These are phyloP conservation scores for Arthroderma sp. DNA, from an alignment of 2,329 filamentous ascomycete genomes.

Conservation along the genomic window DNA sequence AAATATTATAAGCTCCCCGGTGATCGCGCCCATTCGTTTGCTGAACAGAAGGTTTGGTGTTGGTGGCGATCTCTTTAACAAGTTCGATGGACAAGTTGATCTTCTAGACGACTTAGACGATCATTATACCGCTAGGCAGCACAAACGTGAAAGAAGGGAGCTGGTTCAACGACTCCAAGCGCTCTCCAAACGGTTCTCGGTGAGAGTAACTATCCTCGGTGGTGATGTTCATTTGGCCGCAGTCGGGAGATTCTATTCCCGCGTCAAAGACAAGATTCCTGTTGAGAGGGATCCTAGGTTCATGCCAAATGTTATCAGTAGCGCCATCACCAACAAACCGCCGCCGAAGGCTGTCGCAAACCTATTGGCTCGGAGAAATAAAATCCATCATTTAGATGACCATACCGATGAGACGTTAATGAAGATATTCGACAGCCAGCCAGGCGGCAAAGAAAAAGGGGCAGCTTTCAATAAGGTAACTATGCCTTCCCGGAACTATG, in stretches of 20 bases:
- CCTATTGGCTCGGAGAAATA: constrained; percentile 48
- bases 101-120: constrained; percentile 53
- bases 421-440: constrained; percentile 49
- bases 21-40: constrained; percentile 80
- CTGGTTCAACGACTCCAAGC: constrained; percentile 54
- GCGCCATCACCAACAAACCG: constrained; percentile 55
- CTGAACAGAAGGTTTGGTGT: constrained; percentile 82
- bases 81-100: constrained; percentile 69
- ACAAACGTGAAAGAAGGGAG: constrained; percentile 74
- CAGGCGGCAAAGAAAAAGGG: constrained; percentile 48
- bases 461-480: constrained; percentile 67
- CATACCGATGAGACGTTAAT: constrained; percentile 53
- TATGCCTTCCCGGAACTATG: constrained; percentile 59
- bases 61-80: constrained; percentile 76
- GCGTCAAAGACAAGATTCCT: constrained; percentile 43
- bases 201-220: constrained; percentile 49
- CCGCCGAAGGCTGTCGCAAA: constrained; percentile 54
- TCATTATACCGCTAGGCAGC: constrained; percentile 76
- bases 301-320: constrained; percentile 52
- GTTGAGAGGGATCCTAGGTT: constrained; percentile 48
- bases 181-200: constrained; percentile 40
- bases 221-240: constrained; percentile 55
- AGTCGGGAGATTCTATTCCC: constrained; percentile 51
- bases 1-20: constrained; percentile 72
- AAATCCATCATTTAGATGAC: constrained; percentile 50